A percentile compares a stretch with the other conserved stretches of the same genome.
phyloP scores from a whole-genome alignment of 164 flowering plant species.

The Protea cynaroides region DNA sequence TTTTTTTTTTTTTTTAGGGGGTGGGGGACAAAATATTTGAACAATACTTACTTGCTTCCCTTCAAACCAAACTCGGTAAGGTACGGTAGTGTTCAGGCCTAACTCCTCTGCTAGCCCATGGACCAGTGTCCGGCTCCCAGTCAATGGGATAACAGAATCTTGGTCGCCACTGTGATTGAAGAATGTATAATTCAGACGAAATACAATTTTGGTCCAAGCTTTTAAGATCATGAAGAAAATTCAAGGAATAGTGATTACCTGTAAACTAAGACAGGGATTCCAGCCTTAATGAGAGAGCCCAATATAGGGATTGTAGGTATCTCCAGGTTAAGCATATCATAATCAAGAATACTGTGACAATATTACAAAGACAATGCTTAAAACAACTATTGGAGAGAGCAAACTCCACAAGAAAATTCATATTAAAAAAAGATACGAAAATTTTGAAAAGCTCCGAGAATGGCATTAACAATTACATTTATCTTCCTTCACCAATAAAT shows the following conservation, averaged over 20 bases:
- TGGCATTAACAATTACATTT: too few species aligned
- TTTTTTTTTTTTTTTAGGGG: too few species aligned
- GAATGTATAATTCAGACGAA: neutral
- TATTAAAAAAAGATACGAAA: too few species aligned
- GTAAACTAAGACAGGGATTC: slow-evolving; percentile 40
- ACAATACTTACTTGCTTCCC: slow-evolving; percentile 33
- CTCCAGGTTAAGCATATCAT: slow-evolving; percentile 72
- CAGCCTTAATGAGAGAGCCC: slow-evolving; percentile 55
- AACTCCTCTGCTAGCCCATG: slow-evolving; percentile 30
- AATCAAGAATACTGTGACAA: slow-evolving; percentile 51
- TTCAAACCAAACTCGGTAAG: slow-evolving; percentile 51
- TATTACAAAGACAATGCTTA: too few species aligned
- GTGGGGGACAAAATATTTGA: too few species aligned
- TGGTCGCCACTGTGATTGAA: slow-evolving; percentile 46
- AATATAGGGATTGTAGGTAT: slow-evolving; percentile 67
- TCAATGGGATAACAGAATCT: slow-evolving; percentile 56
- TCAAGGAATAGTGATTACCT: slow-evolving; percentile 15
- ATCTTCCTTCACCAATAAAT: too few species aligned
- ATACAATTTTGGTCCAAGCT: neutral
- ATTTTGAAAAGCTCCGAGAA: too few species aligned
- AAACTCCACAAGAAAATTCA: too few species aligned
- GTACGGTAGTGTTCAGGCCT: slow-evolving; percentile 30
- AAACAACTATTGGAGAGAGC: too few species aligned
- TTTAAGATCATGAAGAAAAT: neutral
- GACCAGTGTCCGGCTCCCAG: slow-evolving; percentile 40